Evolutionary conservation across 148 eudicot genomes (phyloP), one percentile per base, ranked within the genome.

Genomic region (Spergularia bocconei): DNA sequence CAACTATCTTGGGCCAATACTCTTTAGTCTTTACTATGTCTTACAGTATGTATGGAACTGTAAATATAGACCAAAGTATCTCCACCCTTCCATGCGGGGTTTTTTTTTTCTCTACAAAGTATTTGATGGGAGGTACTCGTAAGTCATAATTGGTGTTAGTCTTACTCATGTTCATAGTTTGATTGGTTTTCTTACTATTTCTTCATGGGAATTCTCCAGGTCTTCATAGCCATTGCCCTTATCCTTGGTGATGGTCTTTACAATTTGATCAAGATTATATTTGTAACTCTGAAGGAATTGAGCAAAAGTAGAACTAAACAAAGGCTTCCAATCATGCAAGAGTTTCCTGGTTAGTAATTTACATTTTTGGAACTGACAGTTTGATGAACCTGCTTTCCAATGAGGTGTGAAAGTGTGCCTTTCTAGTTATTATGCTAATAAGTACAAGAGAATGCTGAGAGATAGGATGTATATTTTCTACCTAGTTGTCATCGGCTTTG

Each of bases 211-310:
- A 69, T 21, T 60, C 13, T 79, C 48, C 85, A 89, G 93, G 93
- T 89, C 67, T 89, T 89, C 77, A 84, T 89, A 75, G 89, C 93
- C 76, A 86, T 87, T 72, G 77, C 91, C 77, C 85, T 89, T 67
- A 89, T 89, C 69, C 89, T 89, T 63, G 93, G 93, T 11, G 93
- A 89, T 77, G 93, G 93, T 41, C 81, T 89, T 70, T 89, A 89
- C 84, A 89, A 89, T 86, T 80, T 89, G 82, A 61, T 87, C 73
- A 89, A 89, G 84, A 89, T 89, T 51, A 78, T 89, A 57, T 52
- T 77, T 38, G 72, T 89, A 55, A 86, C 93, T 41, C 47, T 82
- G 1, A 87, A 72, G 78, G 91, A 86, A 74, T 52, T 87, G 52
- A 58, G 77, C 70, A 86, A 84, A 78, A 84, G 67, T 70, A 82